Evolutionary conservation across 2,329 filamentous ascomycete genomes (phyloP), one percentile per base, ranked within the genome.

Genomic region (Verticillium isaacii): DNA sequence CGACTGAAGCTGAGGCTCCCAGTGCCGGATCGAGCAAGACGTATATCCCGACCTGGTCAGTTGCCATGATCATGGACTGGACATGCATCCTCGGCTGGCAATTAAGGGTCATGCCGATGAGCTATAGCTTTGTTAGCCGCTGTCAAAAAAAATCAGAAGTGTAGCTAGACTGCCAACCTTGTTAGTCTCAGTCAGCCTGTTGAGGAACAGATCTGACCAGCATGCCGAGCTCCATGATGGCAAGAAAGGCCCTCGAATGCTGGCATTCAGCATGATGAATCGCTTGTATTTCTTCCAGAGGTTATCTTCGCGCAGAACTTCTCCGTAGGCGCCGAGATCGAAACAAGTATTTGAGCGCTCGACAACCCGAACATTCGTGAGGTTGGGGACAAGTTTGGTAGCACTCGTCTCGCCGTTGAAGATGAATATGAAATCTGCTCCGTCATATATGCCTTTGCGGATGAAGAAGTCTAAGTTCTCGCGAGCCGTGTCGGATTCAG

Each of bases 381-480:
- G 63, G 5, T 61, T 36, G 0, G 75, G 74, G 57, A 77, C 69
- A 1, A 69, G 56, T 2, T 57, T 32, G 45, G 62, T 60, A 2
- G 64, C 67, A 56, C 71, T 66, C 34, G 70, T 71, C 52, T 70
- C 65, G 41, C 75, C 76, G 57, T 77, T 75, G 57, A 77, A 66
- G 61, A 77, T 73, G 65, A 77, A 77, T 63, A 77, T 66, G 64
- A 77, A 77, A 66, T 77, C 75, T 56, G 75, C 75, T 0, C 66
- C 69, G 34, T 62, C 68, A 64, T 77, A 74, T 2, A 78, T 66
- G 36, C 73, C 76, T 58, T 77, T 70, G 36, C 66, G 60, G 12
- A 77, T 61, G 65, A 77, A 77, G 66, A 72, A 77, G 11, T 67
- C 50, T 25, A 77, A 64, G 67, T 77, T 77, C 55, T 67, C 64